Percentiles rank a stretch among this genome's conserved stretches.
These are phyloP conservation scores for Neospermospora avenae DNA, from an alignment of 2,329 filamentous ascomycete species.

Conservation along the genomic window DNA sequence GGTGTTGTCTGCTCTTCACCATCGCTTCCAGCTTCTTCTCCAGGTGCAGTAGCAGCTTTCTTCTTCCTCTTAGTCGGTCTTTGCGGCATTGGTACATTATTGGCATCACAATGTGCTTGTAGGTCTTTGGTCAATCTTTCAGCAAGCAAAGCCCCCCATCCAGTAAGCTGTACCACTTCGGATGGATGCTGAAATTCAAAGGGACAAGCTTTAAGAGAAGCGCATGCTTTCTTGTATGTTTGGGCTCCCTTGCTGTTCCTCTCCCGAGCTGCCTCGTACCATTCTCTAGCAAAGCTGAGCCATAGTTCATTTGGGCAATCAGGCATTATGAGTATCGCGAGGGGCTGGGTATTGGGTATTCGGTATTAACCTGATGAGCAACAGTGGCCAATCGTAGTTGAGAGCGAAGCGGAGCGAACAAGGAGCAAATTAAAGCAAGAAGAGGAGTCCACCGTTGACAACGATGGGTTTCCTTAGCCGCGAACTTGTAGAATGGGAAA, in stretches of 20 bases:
- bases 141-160: constrained; percentile 70
- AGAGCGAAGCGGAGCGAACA: too few relatives aligned
- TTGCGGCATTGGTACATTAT: constrained; percentile 66
- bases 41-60: not conserved
- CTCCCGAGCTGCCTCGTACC: constrained; percentile 67
- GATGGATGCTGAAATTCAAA: constrained; percentile 62
- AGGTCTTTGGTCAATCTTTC: constrained; percentile 62
- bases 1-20: constrained; percentile 18
- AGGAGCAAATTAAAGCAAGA: too few relatives aligned
- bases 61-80: constrained; percentile 44
- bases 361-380: not conserved
- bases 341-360: not conserved
- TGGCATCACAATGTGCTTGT: constrained; percentile 58
- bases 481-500: too few relatives aligned
- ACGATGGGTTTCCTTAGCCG: too few relatives aligned
- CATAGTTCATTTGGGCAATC: constrained; percentile 60
- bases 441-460: too few relatives aligned
- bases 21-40: constrained; percentile 7
- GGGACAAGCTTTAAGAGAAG: constrained; percentile 73
- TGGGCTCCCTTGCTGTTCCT: constrained; percentile 66
- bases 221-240: constrained; percentile 73
- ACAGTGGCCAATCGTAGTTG: not conserved
- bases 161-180: constrained; percentile 68
- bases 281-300: constrained; percentile 72
- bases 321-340: constrained; percentile 11